A percentile compares a stretch with the other conserved stretches of the same genome.
Evolutionary conservation across 2,329 filamentous ascomycete genomes (phyloP).

Genomic region (Aspergillus pseudoglaucus): DNA sequence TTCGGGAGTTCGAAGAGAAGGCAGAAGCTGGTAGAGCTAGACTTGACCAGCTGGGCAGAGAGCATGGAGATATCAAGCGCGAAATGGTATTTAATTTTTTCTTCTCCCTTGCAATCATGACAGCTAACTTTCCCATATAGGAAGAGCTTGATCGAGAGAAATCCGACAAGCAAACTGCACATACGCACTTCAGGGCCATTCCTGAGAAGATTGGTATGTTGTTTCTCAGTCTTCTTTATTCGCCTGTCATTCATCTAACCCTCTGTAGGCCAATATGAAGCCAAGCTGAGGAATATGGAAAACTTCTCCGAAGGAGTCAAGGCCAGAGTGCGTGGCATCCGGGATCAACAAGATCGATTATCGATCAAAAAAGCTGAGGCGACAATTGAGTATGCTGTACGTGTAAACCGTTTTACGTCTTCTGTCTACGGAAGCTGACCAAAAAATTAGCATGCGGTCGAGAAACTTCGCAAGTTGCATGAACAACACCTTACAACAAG

Average conservation of each 20-base stretch:
- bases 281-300: conserved; percentile 39
- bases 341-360: conserved; percentile 50
- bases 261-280: conserved; percentile 37
- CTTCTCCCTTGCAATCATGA: not conserved
- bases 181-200: conserved; percentile 59
- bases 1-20: conserved; percentile 27
- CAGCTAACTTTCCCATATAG: conserved; percentile 17
- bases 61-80: conserved; percentile 20
- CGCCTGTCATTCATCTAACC: conserved; percentile 16
- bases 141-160: conserved; percentile 51
- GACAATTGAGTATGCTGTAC: conserved; percentile 51
- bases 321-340: conserved; percentile 46
- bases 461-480: conserved; percentile 56
- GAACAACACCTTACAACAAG: conserved; percentile 62
- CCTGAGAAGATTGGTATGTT: conserved; percentile 63
- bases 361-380: conserved; percentile 52
- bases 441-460: conserved; percentile 51
- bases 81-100: conserved; percentile 36
- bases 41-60: conserved; percentile 16
- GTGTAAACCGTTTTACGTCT: conserved; percentile 11
- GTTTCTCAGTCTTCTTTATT: conserved; percentile 13
- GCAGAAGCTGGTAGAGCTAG: conserved; percentile 23
- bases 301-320: conserved; percentile 38
- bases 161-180: conserved; percentile 58
- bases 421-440: not conserved